A percentile compares a stretch with the other conserved stretches of the same genome.
Conservation (phyloP, 495 filamentous ascomycete species). For the Penicillium subrubescens region DNA sequence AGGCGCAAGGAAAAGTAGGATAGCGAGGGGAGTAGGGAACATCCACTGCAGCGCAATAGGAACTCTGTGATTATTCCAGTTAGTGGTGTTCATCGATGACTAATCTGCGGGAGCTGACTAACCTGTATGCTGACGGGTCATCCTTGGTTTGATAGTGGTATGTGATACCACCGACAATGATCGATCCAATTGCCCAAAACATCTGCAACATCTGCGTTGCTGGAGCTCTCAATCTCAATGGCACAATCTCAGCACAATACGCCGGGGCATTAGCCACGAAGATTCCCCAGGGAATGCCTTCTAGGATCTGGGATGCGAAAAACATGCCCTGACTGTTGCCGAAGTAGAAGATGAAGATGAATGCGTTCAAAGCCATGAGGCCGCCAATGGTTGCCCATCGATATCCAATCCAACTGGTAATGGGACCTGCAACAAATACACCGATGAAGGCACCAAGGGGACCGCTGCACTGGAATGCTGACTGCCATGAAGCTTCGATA, state of each 20-base stretch:
- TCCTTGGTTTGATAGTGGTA: slow-evolving; percentile 42
- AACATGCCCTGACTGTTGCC: slow-evolving; percentile 42
- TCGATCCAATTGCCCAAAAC: slow-evolving; percentile 49
- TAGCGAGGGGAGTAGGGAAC: slow-evolving; percentile 43
- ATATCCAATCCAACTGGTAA: slow-evolving; percentile 51
- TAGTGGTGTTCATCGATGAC: no score
- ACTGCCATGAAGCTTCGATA: slow-evolving; percentile 47
- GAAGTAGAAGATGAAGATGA: slow-evolving; percentile 51
- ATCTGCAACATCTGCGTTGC: slow-evolving; percentile 51
- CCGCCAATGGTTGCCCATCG: slow-evolving; percentile 45
- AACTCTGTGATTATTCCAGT: slow-evolving; percentile 39
- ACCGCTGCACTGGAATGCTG: slow-evolving; percentile 46
- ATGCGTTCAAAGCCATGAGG: slow-evolving; percentile 46
- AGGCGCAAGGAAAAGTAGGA: slow-evolving; percentile 46
- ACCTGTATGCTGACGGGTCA: slow-evolving; percentile 45
- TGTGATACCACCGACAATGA: slow-evolving; percentile 48
- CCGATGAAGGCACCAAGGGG: slow-evolving; percentile 48
- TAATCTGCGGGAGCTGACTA: slow-evolving; percentile 35
- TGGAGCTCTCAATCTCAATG: slow-evolving; percentile 45
- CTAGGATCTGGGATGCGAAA: slow-evolving; percentile 47
- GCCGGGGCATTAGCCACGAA: slow-evolving; percentile 51
- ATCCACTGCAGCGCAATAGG: slow-evolving; percentile 53
- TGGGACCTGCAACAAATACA: slow-evolving; percentile 46
- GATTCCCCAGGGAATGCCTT: slow-evolving; percentile 53
- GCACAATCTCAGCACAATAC: slow-evolving; percentile 49